Conservation (phyloP, 2,329 filamentous ascomycete genomes). For the Fusarium sublunatum region DNA sequence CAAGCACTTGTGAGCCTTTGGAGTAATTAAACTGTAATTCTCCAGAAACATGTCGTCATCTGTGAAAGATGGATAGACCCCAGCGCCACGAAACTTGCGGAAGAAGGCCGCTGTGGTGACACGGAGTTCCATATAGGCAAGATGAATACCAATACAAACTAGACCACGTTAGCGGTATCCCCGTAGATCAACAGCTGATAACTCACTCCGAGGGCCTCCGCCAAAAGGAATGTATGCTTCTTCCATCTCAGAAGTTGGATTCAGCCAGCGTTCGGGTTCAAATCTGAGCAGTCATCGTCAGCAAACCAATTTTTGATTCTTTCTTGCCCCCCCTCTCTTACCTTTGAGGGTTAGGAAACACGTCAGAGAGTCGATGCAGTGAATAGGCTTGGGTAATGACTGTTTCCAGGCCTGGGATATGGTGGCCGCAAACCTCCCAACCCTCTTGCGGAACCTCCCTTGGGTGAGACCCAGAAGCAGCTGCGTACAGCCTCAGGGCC, state of each 20-base stretch:
- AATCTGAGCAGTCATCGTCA: not conserved
- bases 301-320: too few species aligned
- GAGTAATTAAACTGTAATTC: conserved; percentile 4
- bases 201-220: conserved; percentile 1
- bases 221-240: not conserved
- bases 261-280: conserved; percentile 6
- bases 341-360: too few species aligned
- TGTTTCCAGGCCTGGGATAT: not conserved
- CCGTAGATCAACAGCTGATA: too few species aligned
- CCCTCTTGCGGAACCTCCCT: conserved; percentile 8
- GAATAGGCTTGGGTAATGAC: conserved; percentile 12
- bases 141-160: conserved; percentile 5
- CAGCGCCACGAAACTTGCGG: not conserved
- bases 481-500: conserved; percentile 14
- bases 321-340: too few species aligned
- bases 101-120: conserved; percentile 1
- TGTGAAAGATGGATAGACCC: not conserved
- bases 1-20: conserved; percentile 4
- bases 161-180: not conserved
- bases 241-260: not conserved
- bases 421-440: conserved; percentile 1
- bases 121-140: conserved; percentile 11
- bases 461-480: conserved; percentile 7
- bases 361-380: not conserved
- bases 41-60: not conserved